Percentiles rank a stretch among this genome's conserved stretches.
Conservation (phyloP, 2,329 filamentous ascomycete genomes). For the Orbilia brochopaga region DNA sequence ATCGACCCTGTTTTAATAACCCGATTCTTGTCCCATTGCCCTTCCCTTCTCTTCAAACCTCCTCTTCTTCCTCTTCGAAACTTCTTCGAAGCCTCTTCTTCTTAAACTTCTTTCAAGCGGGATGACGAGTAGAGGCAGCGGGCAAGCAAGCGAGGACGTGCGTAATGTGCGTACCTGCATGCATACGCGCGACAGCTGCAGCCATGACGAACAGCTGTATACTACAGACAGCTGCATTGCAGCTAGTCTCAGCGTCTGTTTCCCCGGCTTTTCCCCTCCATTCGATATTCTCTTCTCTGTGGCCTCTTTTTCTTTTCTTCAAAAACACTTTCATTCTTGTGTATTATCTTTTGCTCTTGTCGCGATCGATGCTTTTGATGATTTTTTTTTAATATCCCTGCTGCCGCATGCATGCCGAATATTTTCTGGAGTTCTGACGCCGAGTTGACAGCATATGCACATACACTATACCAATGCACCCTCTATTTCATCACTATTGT, state of each 20-base stretch:
- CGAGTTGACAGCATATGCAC: background rate
- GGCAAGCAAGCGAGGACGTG: background rate
- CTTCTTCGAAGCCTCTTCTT: too few species aligned
- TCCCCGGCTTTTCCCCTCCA: slow-evolving; percentile 42
- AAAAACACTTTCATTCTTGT: slow-evolving; percentile 46
- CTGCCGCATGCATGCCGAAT: slow-evolving; percentile 6
- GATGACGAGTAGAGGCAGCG: background rate
- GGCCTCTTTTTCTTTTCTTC: slow-evolving; percentile 16
- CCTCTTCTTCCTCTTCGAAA: too few species aligned
- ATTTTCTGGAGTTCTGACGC: background rate
- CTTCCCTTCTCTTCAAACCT: too few species aligned
- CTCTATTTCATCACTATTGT: too few species aligned
- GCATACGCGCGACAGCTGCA: slow-evolving; percentile 19
- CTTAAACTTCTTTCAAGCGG: slow-evolving; percentile 39
- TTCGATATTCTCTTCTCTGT: slow-evolving; percentile 33
- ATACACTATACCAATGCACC: too few species aligned
- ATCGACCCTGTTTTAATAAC: background rate
- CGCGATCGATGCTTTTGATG: slow-evolving; percentile 1
- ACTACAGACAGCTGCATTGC: slow-evolving; percentile 14
- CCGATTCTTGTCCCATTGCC: slow-evolving; percentile 4
- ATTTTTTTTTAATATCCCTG: background rate
- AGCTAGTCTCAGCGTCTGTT: slow-evolving; percentile 22
- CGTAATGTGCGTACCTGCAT: slow-evolving; percentile 14
- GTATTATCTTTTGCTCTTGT: slow-evolving; percentile 5
- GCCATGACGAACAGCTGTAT: slow-evolving; percentile 14